phyloP scores from a whole-genome alignment of 306 rosid genomes.

The Cucumis hystrix region DNA sequence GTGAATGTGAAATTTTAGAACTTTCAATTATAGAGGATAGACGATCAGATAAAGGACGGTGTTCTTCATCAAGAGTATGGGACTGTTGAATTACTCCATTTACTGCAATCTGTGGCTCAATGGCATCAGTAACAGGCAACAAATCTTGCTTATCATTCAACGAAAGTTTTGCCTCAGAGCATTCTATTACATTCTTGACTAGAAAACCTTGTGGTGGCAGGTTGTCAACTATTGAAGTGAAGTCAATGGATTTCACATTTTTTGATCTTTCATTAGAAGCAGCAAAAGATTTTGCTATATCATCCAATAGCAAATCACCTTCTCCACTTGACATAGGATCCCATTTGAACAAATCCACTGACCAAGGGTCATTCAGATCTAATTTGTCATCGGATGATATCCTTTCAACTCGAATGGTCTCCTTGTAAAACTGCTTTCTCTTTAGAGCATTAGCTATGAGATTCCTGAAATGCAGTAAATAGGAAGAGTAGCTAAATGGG shows the following conservation, averaged over 20 bases:
- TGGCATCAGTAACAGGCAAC: slow-evolving; percentile 9
- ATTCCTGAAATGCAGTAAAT: slow-evolving; percentile 28
- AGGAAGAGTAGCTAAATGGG: background rate
- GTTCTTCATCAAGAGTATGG: slow-evolving; percentile 10
- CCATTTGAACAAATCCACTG: slow-evolving; percentile 47
- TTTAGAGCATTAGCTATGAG: slow-evolving; percentile 60
- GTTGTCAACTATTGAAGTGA: slow-evolving; percentile 31
- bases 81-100: slow-evolving; percentile 17
- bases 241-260: slow-evolving; percentile 53
- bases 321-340: slow-evolving; percentile 79
- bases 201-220: slow-evolving; percentile 56
- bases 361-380: slow-evolving; percentile 31
- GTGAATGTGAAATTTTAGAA: slow-evolving; percentile 3
- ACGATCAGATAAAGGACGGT: slow-evolving; percentile 10
- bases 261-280: slow-evolving; percentile 27
- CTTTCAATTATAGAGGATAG: slow-evolving; percentile 10
- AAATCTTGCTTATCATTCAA: slow-evolving; percentile 9
- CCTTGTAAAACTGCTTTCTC: slow-evolving; percentile 63
- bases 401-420: slow-evolving; percentile 55
- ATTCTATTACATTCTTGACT: slow-evolving; percentile 35
- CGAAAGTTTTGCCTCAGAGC: slow-evolving; percentile 16
- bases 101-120: slow-evolving; percentile 13
- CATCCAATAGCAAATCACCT: slow-evolving; percentile 70
- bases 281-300: slow-evolving; percentile 41
- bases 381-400: slow-evolving; percentile 30